These are phyloP conservation scores for Opeltia flavorubescens DNA, from an alignment of 495 filamentous ascomycete species.

Conservation along the genomic window DNA sequence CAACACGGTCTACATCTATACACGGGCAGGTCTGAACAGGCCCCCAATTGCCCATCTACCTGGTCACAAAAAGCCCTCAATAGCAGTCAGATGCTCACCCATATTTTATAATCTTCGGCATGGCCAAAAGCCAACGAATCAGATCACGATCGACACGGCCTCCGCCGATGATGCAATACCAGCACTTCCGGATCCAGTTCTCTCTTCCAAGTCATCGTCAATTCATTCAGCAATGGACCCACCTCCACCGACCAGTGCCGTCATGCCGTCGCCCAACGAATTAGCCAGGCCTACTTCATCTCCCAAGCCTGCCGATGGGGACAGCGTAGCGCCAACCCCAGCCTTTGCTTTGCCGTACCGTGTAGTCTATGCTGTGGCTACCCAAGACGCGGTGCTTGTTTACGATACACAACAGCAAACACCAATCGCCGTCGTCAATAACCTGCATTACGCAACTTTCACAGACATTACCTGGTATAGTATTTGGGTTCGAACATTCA, in stretches of 20 bases:
- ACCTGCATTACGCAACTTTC: constrained; percentile 92
- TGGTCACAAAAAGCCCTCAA: constrained; percentile 95
- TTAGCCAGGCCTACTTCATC: constrained; percentile 30
- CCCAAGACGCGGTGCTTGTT: constrained; percentile 87
- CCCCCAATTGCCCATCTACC: constrained; percentile 95
- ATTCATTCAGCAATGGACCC: constrained; percentile 64
- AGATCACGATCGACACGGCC: constrained; percentile 90
- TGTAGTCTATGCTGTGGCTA: constrained; percentile 92
- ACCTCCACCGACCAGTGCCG: constrained; percentile 45
- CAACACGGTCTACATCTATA: constrained; percentile 98
- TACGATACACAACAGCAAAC: constrained; percentile 97
- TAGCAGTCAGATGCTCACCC: constrained; percentile 89
- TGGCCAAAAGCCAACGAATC: constrained; percentile 51
- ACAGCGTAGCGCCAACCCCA: constrained; percentile 36
- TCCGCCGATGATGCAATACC: constrained; percentile 73
- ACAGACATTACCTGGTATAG: constrained; percentile 90
- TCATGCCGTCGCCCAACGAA: constrained; percentile 17
- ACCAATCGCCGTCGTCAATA: constrained; percentile 85
- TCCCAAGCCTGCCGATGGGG: constrained; percentile 38
- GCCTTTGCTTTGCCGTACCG: constrained; percentile 83
- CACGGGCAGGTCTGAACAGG: constrained; percentile 89
- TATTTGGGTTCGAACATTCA: neutral
- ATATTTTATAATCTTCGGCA: constrained; percentile 72
- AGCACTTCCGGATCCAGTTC: constrained; percentile 67
- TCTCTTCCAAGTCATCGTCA: constrained; percentile 42